A percentile compares a stretch with the other conserved stretches of the same genome.
Evolutionary conservation across 139 green algal species (phyloP).

Genomic region (Chlamydomonas sp.): DNA sequence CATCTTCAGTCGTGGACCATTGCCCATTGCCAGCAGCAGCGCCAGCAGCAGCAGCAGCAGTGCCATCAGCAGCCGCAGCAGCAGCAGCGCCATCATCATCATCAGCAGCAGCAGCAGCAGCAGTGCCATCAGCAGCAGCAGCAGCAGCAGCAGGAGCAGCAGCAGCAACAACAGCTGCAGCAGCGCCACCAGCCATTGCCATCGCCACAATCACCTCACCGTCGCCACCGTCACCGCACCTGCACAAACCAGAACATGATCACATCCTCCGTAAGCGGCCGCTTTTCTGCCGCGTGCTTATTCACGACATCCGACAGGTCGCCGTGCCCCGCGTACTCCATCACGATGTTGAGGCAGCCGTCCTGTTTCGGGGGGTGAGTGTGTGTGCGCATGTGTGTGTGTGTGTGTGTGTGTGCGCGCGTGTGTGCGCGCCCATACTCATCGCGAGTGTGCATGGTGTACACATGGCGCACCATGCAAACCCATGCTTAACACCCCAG

Average conservation of each 20-base stretch:
- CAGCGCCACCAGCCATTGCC: not conserved
- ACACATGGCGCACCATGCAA: not conserved
- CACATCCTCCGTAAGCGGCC: slow-evolving; percentile 55
- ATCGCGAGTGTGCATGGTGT: not conserved
- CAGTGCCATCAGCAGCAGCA: too few species aligned
- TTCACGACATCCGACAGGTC: slow-evolving; percentile 44
- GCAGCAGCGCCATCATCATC: too few species aligned
- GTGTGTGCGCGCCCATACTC: not conserved
- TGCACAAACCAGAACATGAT: slow-evolving; percentile 54
- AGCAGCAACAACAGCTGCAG: too few species aligned
- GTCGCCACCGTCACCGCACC: not conserved
- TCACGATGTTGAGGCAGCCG: slow-evolving; percentile 54
- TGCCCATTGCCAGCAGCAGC: not conserved
- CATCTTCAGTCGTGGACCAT: not conserved
- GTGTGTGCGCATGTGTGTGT: not conserved
- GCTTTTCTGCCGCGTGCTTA: slow-evolving; percentile 31
- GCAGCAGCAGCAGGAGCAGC: too few species aligned
- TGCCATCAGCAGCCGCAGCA: too few species aligned
- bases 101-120: too few species aligned
- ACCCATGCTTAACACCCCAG: not conserved
- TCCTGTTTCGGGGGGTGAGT: slow-evolving; percentile 38
- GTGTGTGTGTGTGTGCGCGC: not conserved
- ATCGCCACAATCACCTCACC: not conserved
- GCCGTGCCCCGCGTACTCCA: slow-evolving; percentile 49
- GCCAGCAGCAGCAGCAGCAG: too few species aligned